phyloP scores from a whole-genome alignment of 352 stramenopile genomes.

The Phytophthora pluvialis region DNA sequence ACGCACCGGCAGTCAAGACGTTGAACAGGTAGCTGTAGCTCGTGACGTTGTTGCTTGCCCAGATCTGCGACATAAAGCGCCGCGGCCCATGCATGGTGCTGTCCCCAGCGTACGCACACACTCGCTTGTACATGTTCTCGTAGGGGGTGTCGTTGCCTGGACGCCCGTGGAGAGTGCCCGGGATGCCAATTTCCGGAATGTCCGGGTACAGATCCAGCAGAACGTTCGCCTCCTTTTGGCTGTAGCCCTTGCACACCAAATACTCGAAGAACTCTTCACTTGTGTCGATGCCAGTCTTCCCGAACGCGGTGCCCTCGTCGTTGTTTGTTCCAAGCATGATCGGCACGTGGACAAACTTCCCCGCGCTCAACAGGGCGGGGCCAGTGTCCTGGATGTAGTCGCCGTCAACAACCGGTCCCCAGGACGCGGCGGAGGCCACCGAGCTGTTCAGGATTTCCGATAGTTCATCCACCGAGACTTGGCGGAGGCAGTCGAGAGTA shows the following conservation, averaged over 20 bases:
- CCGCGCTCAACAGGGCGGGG: constrained; percentile 16
- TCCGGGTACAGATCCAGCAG: constrained; percentile 31
- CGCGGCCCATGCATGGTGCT: constrained; percentile 27
- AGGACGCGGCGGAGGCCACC: constrained; percentile 18
- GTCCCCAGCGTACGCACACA: constrained; percentile 27
- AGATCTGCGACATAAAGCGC: constrained; percentile 29
- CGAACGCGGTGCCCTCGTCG: constrained; percentile 37
- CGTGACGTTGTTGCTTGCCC: constrained; percentile 26
- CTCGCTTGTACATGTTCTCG: constrained; percentile 31
- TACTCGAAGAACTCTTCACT: constrained; percentile 26
- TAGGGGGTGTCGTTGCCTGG: constrained; percentile 1
- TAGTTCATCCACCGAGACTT: constrained; percentile 27
- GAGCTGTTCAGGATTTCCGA: constrained; percentile 32
- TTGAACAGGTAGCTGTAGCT: constrained; percentile 45
- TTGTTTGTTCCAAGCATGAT: constrained; percentile 31
- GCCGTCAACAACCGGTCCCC: constrained; percentile 27
- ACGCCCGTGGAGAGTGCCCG: constrained; percentile 22
- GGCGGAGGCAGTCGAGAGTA: constrained; percentile 29
- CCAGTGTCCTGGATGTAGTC: constrained; percentile 26
- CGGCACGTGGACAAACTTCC: constrained; percentile 32
- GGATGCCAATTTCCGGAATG: constrained; percentile 29
- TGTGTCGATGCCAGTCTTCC: constrained; percentile 13
- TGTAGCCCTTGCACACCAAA: constrained; percentile 14
- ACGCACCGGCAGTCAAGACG: constrained; percentile 20
- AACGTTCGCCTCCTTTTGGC: constrained; percentile 1